Conservation (phyloP, 192 early-diverging fungal genomes). For the Coemansia sp. region DNA sequence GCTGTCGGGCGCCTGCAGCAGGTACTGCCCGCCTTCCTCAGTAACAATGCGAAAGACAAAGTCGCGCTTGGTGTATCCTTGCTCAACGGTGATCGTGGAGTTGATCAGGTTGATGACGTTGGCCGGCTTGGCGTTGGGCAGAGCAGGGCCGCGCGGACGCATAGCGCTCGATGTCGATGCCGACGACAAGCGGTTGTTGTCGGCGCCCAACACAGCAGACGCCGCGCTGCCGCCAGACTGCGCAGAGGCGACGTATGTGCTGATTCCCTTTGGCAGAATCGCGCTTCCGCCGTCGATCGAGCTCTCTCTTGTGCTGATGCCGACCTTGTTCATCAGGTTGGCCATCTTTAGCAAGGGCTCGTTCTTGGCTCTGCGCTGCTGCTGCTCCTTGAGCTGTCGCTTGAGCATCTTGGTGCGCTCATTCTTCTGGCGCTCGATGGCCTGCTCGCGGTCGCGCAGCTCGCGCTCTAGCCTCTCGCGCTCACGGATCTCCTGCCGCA, state of each 20-base stretch:
- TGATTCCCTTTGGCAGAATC: neutral
- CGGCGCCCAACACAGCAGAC: neutral
- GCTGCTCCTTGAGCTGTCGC: constrained; percentile 55
- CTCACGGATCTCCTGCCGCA: constrained; percentile 65
- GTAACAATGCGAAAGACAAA: constrained; percentile 77
- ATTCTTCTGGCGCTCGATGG: constrained; percentile 48
- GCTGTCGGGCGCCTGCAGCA: constrained; percentile 63
- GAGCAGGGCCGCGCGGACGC: constrained; percentile 46
- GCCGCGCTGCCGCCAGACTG: neutral
- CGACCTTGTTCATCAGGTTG: constrained; percentile 52
- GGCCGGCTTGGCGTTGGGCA: constrained; percentile 58
- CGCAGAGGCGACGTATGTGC: neutral
- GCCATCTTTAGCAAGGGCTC: constrained; percentile 57
- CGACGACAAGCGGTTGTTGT: constrained; percentile 28
- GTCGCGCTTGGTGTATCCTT: constrained; percentile 63
- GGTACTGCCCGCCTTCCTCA: constrained; percentile 75
- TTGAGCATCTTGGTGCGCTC: constrained; percentile 55
- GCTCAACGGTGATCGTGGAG: constrained; percentile 65
- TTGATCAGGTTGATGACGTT: constrained; percentile 77
- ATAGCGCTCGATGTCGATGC: constrained; percentile 22
- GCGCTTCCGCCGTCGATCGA: constrained; percentile 25
- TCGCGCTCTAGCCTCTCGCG: constrained; percentile 63
- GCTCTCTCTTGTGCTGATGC: constrained; percentile 32
- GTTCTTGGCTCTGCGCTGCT: constrained; percentile 56
- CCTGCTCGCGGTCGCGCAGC: constrained; percentile 55